Percentiles rank a stretch among this genome's conserved stretches.
Evolutionary conservation across 2,329 filamentous ascomycete species (phyloP).

Genomic region (Talaromyces sp.): DNA sequence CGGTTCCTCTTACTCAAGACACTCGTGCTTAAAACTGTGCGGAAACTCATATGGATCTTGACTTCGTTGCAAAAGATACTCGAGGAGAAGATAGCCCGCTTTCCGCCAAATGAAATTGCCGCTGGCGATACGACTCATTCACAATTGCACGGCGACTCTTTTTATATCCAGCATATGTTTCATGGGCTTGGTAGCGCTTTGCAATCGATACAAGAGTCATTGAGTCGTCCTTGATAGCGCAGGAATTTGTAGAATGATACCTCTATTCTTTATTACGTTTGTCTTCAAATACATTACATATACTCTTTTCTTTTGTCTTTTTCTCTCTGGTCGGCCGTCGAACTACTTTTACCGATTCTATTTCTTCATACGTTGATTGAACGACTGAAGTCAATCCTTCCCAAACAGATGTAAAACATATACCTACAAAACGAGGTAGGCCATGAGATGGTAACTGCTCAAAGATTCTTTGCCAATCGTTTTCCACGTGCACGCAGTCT

Average conservation of each 20-base stretch:
- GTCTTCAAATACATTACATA: not conserved
- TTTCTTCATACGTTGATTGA: not conserved
- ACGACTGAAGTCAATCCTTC: not conserved
- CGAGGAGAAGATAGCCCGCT: not conserved
- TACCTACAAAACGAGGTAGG: too few species aligned
- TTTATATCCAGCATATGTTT: conserved; percentile 8
- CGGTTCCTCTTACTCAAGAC: not conserved
- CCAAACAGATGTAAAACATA: not conserved
- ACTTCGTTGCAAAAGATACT: conserved; percentile 1
- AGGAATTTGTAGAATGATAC: not conserved
- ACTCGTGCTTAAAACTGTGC: not conserved
- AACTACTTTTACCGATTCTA: too few species aligned
- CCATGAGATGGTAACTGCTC: not conserved
- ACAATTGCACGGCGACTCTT: not conserved
- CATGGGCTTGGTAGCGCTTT: not conserved
- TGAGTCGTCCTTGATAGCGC: not conserved
- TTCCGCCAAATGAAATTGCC: not conserved
- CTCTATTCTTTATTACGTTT: not conserved
- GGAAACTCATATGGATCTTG: not conserved
- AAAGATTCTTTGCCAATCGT: not conserved
- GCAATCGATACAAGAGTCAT: not conserved
- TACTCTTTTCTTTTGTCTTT: not conserved
- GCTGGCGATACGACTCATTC: not conserved
- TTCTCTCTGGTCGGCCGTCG: not conserved
- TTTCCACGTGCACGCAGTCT: not conserved